Conservation (phyloP, 805 yeast species). For the Zygoascus bituminiphila region DNA sequence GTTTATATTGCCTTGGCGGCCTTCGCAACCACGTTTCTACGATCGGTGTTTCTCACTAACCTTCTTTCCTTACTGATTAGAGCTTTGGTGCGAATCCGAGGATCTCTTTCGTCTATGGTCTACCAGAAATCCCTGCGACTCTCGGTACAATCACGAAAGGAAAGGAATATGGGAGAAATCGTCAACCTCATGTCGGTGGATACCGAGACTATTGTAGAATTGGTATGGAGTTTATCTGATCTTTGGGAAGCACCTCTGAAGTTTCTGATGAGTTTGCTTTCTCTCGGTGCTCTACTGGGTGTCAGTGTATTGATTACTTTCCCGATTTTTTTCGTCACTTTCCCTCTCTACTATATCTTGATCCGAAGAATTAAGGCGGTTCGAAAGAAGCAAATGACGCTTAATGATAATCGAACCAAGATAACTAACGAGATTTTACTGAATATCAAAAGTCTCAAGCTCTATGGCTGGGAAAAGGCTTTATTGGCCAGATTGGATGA, state of each 20-base stretch:
- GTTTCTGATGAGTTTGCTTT: constrained; percentile 61
- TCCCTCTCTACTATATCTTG: constrained; percentile 68
- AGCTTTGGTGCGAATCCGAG: constrained; percentile 58
- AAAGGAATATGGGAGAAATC: constrained; percentile 81
- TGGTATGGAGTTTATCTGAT: constrained; percentile 67
- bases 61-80: constrained; percentile 69
- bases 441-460: constrained; percentile 81
- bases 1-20: constrained; percentile 65
- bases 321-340: constrained; percentile 59
- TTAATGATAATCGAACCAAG: constrained; percentile 87
- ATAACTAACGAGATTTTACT: constrained; percentile 77
- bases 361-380: constrained; percentile 61
- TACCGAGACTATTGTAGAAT: constrained; percentile 78
- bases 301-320: constrained; percentile 95
- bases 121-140: constrained; percentile 62
- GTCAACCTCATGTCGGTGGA: constrained; percentile 94
- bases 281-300: constrained; percentile 68
- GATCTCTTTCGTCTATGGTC: constrained; percentile 53
- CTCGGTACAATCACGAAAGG: constrained; percentile 56
- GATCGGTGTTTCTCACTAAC: constrained; percentile 70
- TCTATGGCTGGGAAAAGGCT: constrained; percentile 94
- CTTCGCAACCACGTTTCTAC: constrained; percentile 70
- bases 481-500: constrained; percentile 62
- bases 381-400: constrained; percentile 76
- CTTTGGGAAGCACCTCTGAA: constrained; percentile 95